Percentiles rank a stretch among this genome's conserved stretches.
These are phyloP conservation scores for Ilex aquifolium DNA, from an alignment of 257 asterid species.

Conservation along the genomic window DNA sequence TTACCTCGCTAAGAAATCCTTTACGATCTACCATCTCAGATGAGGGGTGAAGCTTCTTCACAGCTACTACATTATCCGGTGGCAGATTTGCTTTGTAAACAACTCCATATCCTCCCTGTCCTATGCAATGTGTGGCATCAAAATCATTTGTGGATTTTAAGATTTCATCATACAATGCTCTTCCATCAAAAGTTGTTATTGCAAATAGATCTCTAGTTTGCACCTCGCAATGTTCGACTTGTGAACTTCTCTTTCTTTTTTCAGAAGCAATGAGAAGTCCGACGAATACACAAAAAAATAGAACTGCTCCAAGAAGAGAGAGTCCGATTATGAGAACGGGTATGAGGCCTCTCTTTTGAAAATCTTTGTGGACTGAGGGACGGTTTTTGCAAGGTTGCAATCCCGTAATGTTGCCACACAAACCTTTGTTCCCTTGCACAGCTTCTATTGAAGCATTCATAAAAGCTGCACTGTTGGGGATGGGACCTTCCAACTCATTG, in stretches of 20 bases:
- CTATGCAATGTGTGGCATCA: conserved; percentile 16
- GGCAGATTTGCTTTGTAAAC: conserved; percentile 25
- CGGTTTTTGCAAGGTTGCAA: too few relatives aligned
- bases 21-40: conserved; percentile 9
- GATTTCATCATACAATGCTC: neutral
- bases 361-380: too few relatives aligned
- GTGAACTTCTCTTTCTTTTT: too few relatives aligned
- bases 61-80: conserved; percentile 24
- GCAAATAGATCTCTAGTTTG: too few relatives aligned
- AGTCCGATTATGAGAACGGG: too few relatives aligned
- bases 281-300: too few relatives aligned
- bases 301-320: too few relatives aligned
- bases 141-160: neutral
- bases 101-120: conserved; percentile 30
- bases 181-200: conserved; percentile 19
- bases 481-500: conserved; percentile 13
- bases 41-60: conserved; percentile 15
- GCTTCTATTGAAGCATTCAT: neutral
- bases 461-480: neutral
- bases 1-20: conserved; percentile 23
- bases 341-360: too few relatives aligned
- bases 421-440: conserved; percentile 6
- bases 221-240: too few relatives aligned
- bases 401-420: conserved; percentile 7
- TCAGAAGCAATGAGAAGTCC: too few relatives aligned